phyloP scores from a whole-genome alignment of 768 basidiomycete genomes.

The Trichaptum fuscoviolaceum region DNA sequence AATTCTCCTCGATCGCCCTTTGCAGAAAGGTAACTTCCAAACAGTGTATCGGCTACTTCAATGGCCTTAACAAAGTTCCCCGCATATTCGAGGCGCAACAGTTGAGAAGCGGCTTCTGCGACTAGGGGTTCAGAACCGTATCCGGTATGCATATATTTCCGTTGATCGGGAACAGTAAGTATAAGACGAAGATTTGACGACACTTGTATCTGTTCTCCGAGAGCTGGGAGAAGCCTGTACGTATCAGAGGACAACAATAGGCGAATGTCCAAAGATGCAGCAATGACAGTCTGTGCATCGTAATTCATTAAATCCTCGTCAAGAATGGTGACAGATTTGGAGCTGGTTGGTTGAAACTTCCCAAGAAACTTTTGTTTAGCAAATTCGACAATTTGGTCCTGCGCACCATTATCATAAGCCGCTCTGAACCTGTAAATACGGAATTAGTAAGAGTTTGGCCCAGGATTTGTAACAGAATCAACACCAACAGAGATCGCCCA shows the following conservation, averaged over 20 bases:
- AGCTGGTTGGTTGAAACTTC: not conserved
- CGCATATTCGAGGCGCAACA: not conserved
- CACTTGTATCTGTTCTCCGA: not conserved
- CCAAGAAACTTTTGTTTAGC: constrained; percentile 2
- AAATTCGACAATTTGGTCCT: not conserved
- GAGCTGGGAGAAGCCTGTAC: not conserved
- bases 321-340: too few species aligned
- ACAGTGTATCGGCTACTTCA: not conserved
- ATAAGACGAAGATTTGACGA: constrained; percentile 8
- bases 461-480: not conserved
- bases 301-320: not conserved
- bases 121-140: constrained; percentile 32
- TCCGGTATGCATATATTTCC: constrained; percentile 22
- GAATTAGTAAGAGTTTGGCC: not conserved
- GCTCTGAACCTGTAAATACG: not conserved
- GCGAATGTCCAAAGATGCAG: not conserved
- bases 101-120: constrained; percentile 24
- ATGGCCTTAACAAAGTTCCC: not conserved
- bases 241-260: not conserved
- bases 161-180: constrained; percentile 21
- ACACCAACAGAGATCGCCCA: constrained; percentile 1
- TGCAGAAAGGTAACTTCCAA: constrained; percentile 14
- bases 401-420: not conserved
- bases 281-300: not conserved
- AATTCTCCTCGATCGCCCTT: constrained; percentile 20